Conservation (phyloP, 2,329 filamentous ascomycete species). For the Colletotrichum chlorophyti region DNA sequence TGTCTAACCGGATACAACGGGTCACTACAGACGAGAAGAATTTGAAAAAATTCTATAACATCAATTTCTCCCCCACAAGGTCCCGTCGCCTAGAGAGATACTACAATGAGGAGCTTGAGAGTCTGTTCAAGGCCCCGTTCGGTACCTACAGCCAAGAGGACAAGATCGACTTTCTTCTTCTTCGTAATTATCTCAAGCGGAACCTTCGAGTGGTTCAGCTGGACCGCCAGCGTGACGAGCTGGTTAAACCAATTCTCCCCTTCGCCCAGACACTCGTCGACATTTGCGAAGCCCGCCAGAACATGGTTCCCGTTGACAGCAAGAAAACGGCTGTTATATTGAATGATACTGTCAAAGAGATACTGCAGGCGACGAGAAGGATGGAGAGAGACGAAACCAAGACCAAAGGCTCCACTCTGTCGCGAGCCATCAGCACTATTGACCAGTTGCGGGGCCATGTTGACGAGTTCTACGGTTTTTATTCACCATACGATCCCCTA, state of each 20-base stretch:
- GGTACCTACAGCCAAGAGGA: slow-evolving; percentile 46
- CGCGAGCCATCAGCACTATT: slow-evolving; percentile 42
- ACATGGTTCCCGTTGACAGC: slow-evolving; percentile 49
- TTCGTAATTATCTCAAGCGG: slow-evolving; percentile 53
- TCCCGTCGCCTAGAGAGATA: slow-evolving; percentile 47
- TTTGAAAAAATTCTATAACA: slow-evolving; percentile 56
- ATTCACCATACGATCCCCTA: slow-evolving; percentile 59
- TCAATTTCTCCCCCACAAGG: slow-evolving; percentile 50
- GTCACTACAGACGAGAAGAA: slow-evolving; percentile 52
- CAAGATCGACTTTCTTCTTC: slow-evolving; percentile 55
- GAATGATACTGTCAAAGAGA: slow-evolving; percentile 39
- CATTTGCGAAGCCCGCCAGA: slow-evolving; percentile 56
- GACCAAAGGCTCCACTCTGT: slow-evolving; percentile 23
- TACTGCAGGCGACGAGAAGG: slow-evolving; percentile 40
- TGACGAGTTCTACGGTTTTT: slow-evolving; percentile 56
- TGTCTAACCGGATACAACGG: slow-evolving; percentile 50
- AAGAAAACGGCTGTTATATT: slow-evolving; percentile 51
- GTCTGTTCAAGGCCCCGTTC: slow-evolving; percentile 35
- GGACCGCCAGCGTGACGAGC: slow-evolving; percentile 43
- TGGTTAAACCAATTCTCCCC: slow-evolving; percentile 48
- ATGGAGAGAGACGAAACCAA: slow-evolving; percentile 43
- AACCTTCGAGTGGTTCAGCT: slow-evolving; percentile 27
- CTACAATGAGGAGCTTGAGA: slow-evolving; percentile 47
- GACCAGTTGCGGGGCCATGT: slow-evolving; percentile 49
- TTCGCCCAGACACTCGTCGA: slow-evolving; percentile 49